Conservation (phyloP, 495 filamentous ascomycete species). For the Tuber umbilicatum region DNA sequence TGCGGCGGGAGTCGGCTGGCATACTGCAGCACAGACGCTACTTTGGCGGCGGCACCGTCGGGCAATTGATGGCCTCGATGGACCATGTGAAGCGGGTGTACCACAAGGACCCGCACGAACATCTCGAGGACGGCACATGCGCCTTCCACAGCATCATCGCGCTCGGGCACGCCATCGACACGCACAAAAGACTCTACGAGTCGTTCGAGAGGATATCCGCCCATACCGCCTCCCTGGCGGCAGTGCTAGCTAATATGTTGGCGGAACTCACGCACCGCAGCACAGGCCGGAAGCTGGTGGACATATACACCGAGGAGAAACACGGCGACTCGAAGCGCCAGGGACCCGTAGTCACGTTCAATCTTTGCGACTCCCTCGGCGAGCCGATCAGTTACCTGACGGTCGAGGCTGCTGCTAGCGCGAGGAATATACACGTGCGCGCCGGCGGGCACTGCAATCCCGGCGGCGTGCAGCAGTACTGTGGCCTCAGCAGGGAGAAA, state of each 20-base stretch:
- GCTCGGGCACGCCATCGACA: conserved; percentile 61
- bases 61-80: conserved; percentile 55
- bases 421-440: conserved; percentile 59
- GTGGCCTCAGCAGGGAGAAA: conserved; percentile 20
- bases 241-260: conserved; percentile 51
- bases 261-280: conserved; percentile 49
- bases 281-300: conserved; percentile 54
- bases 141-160: conserved; percentile 74
- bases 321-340: conserved; percentile 57
- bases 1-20: conserved; percentile 57
- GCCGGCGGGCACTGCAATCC: conserved; percentile 63
- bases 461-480: conserved; percentile 47
- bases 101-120: conserved; percentile 52
- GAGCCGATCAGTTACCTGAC: conserved; percentile 53
- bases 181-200: conserved; percentile 57
- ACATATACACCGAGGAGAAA: conserved; percentile 53
- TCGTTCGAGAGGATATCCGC: conserved; percentile 57
- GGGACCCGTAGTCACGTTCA: conserved; percentile 67
- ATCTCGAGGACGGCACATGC: conserved; percentile 69
- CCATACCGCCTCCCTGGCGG: conserved; percentile 56
- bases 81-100: conserved; percentile 62
- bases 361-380: conserved; percentile 53
- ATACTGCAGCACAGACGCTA: conserved; percentile 59
- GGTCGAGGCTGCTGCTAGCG: conserved; percentile 59
- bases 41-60: conserved; percentile 74